phyloP scores from a whole-genome alignment of 2,329 filamentous ascomycete species.

The Sporothrix protearum region DNA sequence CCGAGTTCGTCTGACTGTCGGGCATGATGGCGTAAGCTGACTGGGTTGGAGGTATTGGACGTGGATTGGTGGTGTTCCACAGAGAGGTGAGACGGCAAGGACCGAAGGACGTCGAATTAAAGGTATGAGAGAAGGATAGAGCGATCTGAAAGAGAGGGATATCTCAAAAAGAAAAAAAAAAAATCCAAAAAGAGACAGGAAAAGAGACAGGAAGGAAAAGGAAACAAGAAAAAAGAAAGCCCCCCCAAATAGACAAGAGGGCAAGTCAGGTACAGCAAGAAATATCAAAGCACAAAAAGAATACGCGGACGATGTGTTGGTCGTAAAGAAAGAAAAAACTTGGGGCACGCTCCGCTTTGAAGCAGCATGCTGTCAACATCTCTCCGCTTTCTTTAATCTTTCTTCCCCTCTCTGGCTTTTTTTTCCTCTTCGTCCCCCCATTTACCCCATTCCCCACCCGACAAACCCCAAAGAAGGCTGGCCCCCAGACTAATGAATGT shows the following conservation, averaged over 20 bases:
- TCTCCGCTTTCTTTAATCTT: background rate
- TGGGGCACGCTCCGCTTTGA: background rate
- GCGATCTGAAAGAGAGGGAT: background rate
- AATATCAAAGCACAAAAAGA: too few species aligned
- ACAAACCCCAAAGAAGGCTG: background rate
- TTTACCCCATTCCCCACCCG: background rate
- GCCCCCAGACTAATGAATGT: background rate
- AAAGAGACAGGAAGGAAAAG: background rate
- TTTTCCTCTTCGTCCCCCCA: background rate
- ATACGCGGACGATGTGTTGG: background rate
- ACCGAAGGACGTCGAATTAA: background rate
- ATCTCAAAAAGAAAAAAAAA: background rate
- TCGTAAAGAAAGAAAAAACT: background rate
- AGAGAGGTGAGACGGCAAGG: background rate
- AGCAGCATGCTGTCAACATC: background rate
- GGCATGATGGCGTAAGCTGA: slow-evolving; percentile 11
- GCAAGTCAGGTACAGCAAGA: too few species aligned
- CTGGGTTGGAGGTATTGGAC: background rate
- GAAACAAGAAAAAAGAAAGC: background rate
- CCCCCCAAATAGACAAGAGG: background rate
- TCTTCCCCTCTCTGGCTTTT: background rate
- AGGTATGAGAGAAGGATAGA: background rate
- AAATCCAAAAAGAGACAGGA: background rate
- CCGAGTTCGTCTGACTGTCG: background rate
- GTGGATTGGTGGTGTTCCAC: background rate